phyloP scores from a whole-genome alignment of 345 rosid species.

The Moringa oleifera region DNA sequence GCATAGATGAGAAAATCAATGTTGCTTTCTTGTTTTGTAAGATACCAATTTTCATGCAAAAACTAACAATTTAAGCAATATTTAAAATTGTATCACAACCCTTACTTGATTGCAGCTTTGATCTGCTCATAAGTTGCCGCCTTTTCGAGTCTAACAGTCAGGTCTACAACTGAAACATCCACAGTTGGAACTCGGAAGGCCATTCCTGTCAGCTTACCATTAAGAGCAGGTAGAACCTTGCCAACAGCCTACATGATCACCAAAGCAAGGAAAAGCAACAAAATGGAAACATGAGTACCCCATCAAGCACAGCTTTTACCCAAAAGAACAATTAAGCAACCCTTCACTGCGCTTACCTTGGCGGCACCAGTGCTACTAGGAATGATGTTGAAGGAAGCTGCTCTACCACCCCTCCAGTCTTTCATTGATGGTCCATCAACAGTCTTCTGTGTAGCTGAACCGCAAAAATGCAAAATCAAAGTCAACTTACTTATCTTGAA shows the following conservation, averaged over 20 bases:
- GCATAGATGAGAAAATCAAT: neutral
- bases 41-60: neutral
- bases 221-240: conserved; percentile 51
- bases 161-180: conserved; percentile 72
- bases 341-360: too few species aligned
- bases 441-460: conserved; percentile 60
- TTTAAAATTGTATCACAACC: neutral
- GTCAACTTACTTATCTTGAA: too few species aligned
- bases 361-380: conserved; percentile 84
- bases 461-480: neutral
- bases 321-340: too few species aligned
- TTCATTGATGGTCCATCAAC: conserved; percentile 80
- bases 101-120: conserved; percentile 57
- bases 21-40: too few species aligned
- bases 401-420: conserved; percentile 82
- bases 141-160: conserved; percentile 62
- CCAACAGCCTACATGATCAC: conserved; percentile 77
- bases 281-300: too few species aligned
- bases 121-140: conserved; percentile 49
- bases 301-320: too few species aligned
- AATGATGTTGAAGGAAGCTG: conserved; percentile 68
- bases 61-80: too few species aligned
- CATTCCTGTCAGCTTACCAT: conserved; percentile 69
- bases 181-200: conserved; percentile 72
- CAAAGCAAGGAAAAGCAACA: too few species aligned